Evolutionary conservation across 2,329 filamentous ascomycete genomes (phyloP).

Genomic region (Orbilia javanica): DNA sequence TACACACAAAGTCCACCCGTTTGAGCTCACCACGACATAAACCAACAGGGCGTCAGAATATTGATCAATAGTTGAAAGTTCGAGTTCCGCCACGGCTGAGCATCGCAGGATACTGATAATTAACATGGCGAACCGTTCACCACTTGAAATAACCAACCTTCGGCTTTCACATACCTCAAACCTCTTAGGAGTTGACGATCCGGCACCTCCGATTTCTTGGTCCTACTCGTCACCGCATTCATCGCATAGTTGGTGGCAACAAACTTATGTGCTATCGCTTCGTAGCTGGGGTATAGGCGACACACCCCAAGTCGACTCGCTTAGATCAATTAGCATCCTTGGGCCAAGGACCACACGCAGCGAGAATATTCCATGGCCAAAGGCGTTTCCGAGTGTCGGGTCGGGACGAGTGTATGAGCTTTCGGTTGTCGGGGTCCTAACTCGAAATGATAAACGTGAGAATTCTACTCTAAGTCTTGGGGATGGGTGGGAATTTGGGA

Average conservation of each 20-base stretch:
- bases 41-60: too few relatives aligned
- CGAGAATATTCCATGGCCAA: constrained; percentile 51
- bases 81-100: too few relatives aligned
- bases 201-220: constrained; percentile 42
- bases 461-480: not conserved
- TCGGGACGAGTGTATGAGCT: constrained; percentile 18
- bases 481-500: not conserved
- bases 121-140: not conserved
- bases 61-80: not conserved
- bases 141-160: constrained; percentile 38
- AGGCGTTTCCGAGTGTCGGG: constrained; percentile 16
- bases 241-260: constrained; percentile 37
- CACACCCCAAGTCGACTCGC: not conserved
- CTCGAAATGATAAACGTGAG: not conserved
- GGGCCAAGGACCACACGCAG: constrained; percentile 5
- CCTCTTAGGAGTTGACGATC: constrained; percentile 28
- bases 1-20: too few relatives aligned
- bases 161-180: constrained; percentile 45
- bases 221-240: constrained; percentile 34
- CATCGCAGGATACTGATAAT: too few relatives aligned
- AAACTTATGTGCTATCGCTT: constrained; percentile 32
- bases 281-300: not conserved
- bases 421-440: constrained; percentile 15
- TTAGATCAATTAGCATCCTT: not conserved
- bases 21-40: too few relatives aligned